These are phyloP conservation scores for Arthrinium puccinioides DNA, from an alignment of 2,329 filamentous ascomycete species.

Conservation along the genomic window DNA sequence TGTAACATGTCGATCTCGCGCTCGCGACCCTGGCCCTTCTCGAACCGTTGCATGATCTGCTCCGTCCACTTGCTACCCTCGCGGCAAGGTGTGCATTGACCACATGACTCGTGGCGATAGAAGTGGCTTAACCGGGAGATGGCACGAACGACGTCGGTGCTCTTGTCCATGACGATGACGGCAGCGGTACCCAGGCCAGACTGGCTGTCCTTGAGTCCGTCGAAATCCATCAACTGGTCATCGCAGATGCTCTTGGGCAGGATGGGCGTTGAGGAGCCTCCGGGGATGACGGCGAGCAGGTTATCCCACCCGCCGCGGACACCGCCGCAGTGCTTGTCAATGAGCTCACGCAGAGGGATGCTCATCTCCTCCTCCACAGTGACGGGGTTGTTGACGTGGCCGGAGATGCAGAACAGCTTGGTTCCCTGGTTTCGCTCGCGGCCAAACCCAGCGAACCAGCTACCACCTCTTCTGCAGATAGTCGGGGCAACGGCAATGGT, in stretches of 20 bases:
- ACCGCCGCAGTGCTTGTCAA: constrained; percentile 96
- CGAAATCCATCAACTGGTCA: constrained; percentile 97
- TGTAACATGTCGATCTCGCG: constrained; percentile 99
- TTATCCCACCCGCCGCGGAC: constrained; percentile 98
- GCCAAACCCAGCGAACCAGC: constrained; percentile 90
- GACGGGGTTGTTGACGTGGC: constrained; percentile 96
- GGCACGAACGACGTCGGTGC: constrained; percentile 87
- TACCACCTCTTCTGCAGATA: constrained; percentile 85
- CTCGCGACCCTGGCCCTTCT: constrained; percentile 79
- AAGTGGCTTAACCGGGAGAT: constrained; percentile 92
- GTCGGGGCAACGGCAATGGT: constrained; percentile 93
- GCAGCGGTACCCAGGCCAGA: constrained; percentile 95
- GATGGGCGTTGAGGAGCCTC: constrained; percentile 93
- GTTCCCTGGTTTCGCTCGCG: constrained; percentile 95
- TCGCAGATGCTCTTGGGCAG: constrained; percentile 86
- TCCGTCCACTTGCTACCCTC: constrained; percentile 99
- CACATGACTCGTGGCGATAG: constrained; percentile 97
- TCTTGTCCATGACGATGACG: constrained; percentile 99
- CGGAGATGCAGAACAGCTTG: constrained; percentile 97
- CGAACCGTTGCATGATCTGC: constrained; percentile 97
- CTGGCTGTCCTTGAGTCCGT: constrained; percentile 95
- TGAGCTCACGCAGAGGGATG: constrained; percentile 89
- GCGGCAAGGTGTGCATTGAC: constrained; percentile 98
- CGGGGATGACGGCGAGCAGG: constrained; percentile 87
- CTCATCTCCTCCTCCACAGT: constrained; percentile 99